Conservation (phyloP, 441 rosid genomes). For the Oxalis stricta region DNA sequence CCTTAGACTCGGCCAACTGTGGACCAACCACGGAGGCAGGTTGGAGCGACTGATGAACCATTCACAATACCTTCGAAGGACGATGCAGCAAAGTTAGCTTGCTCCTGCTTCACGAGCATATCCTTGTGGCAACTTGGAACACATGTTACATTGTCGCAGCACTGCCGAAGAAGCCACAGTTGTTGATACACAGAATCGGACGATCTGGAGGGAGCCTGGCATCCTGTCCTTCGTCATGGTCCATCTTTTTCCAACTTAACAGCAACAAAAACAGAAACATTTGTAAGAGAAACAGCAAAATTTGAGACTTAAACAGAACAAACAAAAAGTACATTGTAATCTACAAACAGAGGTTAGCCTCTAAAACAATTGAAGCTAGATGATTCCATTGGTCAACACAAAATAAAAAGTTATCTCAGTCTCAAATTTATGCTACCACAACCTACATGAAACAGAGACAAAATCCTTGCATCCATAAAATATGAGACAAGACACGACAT, state of each 20-base stretch:
- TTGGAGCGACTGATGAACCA: constrained; percentile 28
- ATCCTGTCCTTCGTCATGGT: constrained; percentile 90
- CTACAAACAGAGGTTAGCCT: no score
- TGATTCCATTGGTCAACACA: no score
- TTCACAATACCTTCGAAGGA: constrained; percentile 32
- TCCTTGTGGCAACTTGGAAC: constrained; percentile 70
- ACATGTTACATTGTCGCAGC: constrained; percentile 66
- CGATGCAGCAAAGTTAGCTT: constrained; percentile 47
- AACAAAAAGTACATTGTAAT: no score
- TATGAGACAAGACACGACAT: no score
- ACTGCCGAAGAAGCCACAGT: constrained; percentile 79
- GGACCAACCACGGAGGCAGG: constrained; percentile 20
- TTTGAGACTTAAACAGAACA: no score
- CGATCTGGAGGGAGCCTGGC: constrained; percentile 89
- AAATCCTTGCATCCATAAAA: no score
- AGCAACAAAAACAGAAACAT: constrained; percentile 7
- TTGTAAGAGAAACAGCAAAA: neutral
- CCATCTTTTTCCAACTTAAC: constrained; percentile 54
- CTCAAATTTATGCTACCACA: no score
- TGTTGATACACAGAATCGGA: constrained; percentile 72
- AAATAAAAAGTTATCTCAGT: no score
- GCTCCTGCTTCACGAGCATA: constrained; percentile 42
- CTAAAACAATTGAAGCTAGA: no score
- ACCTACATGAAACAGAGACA: no score
- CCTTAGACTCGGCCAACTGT: constrained; percentile 25